Evolutionary conservation across 2,329 filamentous ascomycete genomes (phyloP).

Genomic region (Phoma herbarum): DNA sequence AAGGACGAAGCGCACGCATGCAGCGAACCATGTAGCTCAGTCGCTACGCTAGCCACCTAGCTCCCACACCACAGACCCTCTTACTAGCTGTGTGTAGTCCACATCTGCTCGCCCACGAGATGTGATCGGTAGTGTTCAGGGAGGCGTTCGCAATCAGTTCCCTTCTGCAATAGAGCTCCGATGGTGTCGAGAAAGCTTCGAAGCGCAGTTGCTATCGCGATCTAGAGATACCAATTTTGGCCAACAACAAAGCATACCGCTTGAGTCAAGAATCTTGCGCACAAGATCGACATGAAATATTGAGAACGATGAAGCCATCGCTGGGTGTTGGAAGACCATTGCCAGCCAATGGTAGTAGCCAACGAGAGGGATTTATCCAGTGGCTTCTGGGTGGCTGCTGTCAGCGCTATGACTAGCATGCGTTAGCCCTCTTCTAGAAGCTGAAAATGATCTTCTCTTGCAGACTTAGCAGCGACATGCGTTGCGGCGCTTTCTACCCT

Average conservation of each 20-base stretch:
- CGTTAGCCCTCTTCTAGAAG: conserved; percentile 18
- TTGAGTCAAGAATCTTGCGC: neutral
- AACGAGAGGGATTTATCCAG: conserved; percentile 1
- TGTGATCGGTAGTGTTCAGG: neutral
- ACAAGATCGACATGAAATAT: neutral
- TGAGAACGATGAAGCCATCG: no score
- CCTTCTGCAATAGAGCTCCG: neutral
- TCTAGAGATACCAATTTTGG: neutral
- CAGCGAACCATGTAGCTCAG: conserved; percentile 2
- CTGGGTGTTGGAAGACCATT: neutral
- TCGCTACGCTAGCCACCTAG: conserved; percentile 7
- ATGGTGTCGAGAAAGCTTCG: neutral
- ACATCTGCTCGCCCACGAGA: conserved; percentile 15
- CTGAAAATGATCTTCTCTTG: conserved; percentile 4
- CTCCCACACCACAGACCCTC: neutral
- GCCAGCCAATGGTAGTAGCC: neutral
- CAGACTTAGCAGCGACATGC: neutral
- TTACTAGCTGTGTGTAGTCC: neutral
- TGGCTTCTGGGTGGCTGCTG: conserved; percentile 5
- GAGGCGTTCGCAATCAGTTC: conserved; percentile 6
- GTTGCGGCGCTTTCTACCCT: conserved; percentile 5
- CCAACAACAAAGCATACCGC: neutral
- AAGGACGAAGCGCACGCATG: neutral
- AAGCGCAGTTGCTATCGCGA: neutral
- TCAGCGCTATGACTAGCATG: conserved; percentile 3